These are phyloP conservation scores for Nitzschia putrida DNA, from an alignment of 108 stramenopile species.

Conservation along the genomic window DNA sequence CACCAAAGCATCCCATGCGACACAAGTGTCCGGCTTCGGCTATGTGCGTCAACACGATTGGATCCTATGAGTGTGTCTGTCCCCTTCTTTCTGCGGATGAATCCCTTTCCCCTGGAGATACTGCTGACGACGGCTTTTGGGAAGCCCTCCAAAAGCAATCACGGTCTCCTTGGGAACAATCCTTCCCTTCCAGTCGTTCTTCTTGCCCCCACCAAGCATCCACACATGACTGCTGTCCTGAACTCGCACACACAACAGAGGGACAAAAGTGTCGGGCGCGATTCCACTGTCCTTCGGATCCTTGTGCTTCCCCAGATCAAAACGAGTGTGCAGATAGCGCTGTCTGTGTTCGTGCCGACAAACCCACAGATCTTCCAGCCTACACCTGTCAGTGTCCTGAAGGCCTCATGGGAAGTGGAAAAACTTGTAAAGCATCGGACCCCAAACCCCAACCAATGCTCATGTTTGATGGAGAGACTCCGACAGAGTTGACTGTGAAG, in stretches of 20 bases:
- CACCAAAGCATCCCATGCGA: slow-evolving; percentile 63
- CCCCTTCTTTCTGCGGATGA: slow-evolving; percentile 30
- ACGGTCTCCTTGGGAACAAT: slow-evolving; percentile 70
- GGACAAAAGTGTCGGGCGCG: slow-evolving; percentile 55
- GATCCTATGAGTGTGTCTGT: slow-evolving; percentile 91
- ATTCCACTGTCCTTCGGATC: slow-evolving; percentile 75
- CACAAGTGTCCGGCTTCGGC: slow-evolving; percentile 73
- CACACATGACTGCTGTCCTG: slow-evolving; percentile 64
- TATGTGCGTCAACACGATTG: slow-evolving; percentile 85
- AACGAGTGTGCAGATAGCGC: slow-evolving; percentile 66
- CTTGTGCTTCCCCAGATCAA: slow-evolving; percentile 35
- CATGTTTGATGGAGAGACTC: slow-evolving; percentile 79
- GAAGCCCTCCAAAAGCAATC: slow-evolving; percentile 10
- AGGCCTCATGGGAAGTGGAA: slow-evolving; percentile 80
- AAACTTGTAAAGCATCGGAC: slow-evolving; percentile 48
- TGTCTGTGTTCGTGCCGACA: slow-evolving; percentile 52
- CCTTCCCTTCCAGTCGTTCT: slow-evolving; percentile 41
- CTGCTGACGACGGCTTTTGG: slow-evolving; percentile 48
- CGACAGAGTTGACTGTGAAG: slow-evolving; percentile 73
- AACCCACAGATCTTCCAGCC: slow-evolving; percentile 48
- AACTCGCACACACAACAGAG: slow-evolving; percentile 46
- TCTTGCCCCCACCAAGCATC: slow-evolving; percentile 58
- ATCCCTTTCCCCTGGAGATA: slow-evolving; percentile 1
- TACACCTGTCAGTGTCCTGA: slow-evolving; percentile 71
- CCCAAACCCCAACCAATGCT: slow-evolving; percentile 61